Evolutionary conservation across 1,284 basidiomycete species (phyloP).

Genomic region (Agroathelia rolfsii): DNA sequence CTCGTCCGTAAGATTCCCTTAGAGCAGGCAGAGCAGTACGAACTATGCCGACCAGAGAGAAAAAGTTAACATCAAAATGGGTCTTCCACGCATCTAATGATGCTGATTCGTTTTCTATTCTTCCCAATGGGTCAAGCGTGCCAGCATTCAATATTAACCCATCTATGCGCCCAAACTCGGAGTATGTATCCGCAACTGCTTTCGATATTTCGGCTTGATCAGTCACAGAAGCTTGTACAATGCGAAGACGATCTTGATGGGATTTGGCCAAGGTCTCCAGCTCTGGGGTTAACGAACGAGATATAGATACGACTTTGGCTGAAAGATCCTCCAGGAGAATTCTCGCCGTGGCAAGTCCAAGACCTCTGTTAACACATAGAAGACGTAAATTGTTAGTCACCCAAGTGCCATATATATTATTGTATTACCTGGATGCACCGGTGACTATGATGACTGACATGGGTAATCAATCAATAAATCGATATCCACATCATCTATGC

Average conservation of each 20-base stretch:
- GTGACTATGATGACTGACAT: constrained; percentile 56
- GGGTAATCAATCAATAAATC: no score
- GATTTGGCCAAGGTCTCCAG: constrained; percentile 42
- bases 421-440: constrained; percentile 69
- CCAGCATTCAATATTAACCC: constrained; percentile 76
- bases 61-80: constrained; percentile 77
- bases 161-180: constrained; percentile 56
- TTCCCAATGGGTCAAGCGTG: constrained; percentile 43
- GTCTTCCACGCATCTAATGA: constrained; percentile 44
- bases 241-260: constrained; percentile 17
- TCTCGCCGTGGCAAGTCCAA: constrained; percentile 67
- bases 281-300: constrained; percentile 57
- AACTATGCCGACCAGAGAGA: constrained; percentile 65
- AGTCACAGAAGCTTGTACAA: constrained; percentile 20
- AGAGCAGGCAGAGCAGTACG: constrained; percentile 58
- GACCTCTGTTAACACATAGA: constrained; percentile 42
- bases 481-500: no score
- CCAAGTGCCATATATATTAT: no score
- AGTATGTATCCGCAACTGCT: constrained; percentile 37
- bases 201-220: constrained; percentile 45
- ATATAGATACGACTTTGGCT: constrained; percentile 66
- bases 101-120: constrained; percentile 26
- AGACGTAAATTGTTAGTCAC: no score
- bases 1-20: constrained; percentile 53
- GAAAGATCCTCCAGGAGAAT: constrained; percentile 52